phyloP scores from a whole-genome alignment of 768 basidiomycete species.

The Pleurotus cornucopiae region DNA sequence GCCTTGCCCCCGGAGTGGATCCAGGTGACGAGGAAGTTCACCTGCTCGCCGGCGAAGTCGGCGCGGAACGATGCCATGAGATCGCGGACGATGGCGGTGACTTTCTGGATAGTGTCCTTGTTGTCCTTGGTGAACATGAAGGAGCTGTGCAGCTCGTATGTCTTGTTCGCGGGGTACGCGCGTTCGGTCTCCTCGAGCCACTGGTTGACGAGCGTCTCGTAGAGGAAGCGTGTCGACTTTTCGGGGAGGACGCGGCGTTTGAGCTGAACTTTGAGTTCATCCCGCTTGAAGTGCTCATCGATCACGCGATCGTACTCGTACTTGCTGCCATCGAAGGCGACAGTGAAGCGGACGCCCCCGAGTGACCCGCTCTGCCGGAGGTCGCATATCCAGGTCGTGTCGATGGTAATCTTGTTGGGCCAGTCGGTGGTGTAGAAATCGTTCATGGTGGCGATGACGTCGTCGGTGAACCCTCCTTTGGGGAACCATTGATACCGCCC shows the following conservation, averaged over 20 bases:
- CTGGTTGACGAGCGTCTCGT: conserved; percentile 15
- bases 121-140: conserved; percentile 12
- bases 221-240: conserved; percentile 13
- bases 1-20: conserved; percentile 13
- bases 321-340: conserved; percentile 12
- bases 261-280: conserved; percentile 11
- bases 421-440: conserved; percentile 14
- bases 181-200: conserved; percentile 12
- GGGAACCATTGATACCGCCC: conserved; percentile 14
- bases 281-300: conserved; percentile 11
- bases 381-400: conserved; percentile 14
- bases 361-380: conserved; percentile 7
- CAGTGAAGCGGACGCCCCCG: conserved; percentile 13
- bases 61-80: conserved; percentile 7
- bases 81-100: conserved; percentile 10
- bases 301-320: conserved; percentile 11
- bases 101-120: conserved; percentile 5
- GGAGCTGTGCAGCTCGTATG: conserved; percentile 13
- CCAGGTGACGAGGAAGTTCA: conserved; percentile 14
- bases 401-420: conserved; percentile 11
- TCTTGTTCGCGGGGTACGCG: conserved; percentile 14
- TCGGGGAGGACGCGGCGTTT: conserved; percentile 13
- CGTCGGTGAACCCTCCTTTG: conserved; percentile 6
- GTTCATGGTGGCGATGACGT: conserved; percentile 13
- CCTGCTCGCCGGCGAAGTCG: conserved; percentile 11